A percentile compares a stretch with the other conserved stretches of the same genome.
phyloP scores from a whole-genome alignment of 208 protist genomes.

The Trypanosoma cruzi region DNA sequence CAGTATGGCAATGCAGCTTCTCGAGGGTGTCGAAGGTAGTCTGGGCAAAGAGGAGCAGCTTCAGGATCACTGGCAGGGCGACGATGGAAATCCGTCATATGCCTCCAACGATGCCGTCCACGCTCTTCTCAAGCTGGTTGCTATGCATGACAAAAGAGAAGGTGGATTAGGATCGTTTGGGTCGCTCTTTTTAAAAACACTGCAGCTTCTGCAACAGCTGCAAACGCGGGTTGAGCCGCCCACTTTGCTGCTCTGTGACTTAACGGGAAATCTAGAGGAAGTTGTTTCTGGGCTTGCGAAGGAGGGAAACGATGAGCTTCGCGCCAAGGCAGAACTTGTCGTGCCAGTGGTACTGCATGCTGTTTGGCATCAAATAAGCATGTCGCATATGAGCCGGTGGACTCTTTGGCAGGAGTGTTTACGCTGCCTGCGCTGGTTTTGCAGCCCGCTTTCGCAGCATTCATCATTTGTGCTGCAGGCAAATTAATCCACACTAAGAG shows the following conservation, averaged over 20 bases:
- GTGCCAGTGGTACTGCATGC: constrained; percentile 44
- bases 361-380: constrained; percentile 52
- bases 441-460: constrained; percentile 30
- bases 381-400: constrained; percentile 42
- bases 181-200: constrained; percentile 11
- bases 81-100: neutral
- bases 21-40: constrained; percentile 1
- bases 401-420: constrained; percentile 68
- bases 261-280: neutral
- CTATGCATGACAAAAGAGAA: constrained; percentile 2
- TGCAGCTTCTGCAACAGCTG: constrained; percentile 21
- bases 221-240: constrained; percentile 18
- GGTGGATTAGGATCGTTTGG: neutral
- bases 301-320: constrained; percentile 1
- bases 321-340: constrained; percentile 13
- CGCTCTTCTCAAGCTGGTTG: constrained; percentile 20
- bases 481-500: constrained; percentile 37
- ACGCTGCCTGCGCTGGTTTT: constrained; percentile 29
- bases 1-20: constrained; percentile 20
- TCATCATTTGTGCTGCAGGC: constrained; percentile 12
- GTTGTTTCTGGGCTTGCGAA: neutral
- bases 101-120: constrained; percentile 2
- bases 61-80: neutral
- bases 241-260: neutral
- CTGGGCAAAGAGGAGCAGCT: neutral